These are phyloP conservation scores for Entomortierella chlamydospora DNA, from an alignment of 192 early-diverging fungal genomes.

Conservation along the genomic window DNA sequence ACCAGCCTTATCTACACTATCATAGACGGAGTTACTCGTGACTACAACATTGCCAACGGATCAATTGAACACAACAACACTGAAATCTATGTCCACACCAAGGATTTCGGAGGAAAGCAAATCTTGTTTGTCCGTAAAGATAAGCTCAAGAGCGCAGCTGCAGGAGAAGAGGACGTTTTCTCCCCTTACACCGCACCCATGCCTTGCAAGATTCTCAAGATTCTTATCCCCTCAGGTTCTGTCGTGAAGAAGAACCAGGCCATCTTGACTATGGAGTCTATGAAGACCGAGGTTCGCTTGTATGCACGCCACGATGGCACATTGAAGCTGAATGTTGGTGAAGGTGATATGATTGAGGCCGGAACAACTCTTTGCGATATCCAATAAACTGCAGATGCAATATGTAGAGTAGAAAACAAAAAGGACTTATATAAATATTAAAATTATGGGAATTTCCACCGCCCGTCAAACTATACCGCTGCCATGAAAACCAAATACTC, in stretches of 20 bases:
- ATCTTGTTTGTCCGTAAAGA: conserved; percentile 58
- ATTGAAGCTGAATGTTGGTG: conserved; percentile 63
- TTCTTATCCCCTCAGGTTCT: conserved; percentile 63
- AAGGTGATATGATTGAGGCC: conserved; percentile 71
- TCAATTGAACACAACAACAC: conserved; percentile 35
- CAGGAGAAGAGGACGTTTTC: conserved; percentile 58
- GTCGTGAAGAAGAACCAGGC: conserved; percentile 66
- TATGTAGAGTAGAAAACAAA: background rate
- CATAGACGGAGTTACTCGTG: conserved; percentile 60
- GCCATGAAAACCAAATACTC: too few relatives aligned
- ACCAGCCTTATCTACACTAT: too few relatives aligned
- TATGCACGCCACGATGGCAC: conserved; percentile 67
- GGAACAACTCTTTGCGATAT: conserved; percentile 64
- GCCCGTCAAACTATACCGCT: too few relatives aligned
- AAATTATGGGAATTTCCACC: too few relatives aligned
- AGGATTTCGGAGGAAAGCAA: conserved; percentile 58
- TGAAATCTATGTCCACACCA: conserved; percentile 64
- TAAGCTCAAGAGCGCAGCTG: conserved; percentile 54
- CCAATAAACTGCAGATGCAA: conserved; percentile 23
- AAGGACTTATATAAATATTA: too few relatives aligned
- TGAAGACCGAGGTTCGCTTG: conserved; percentile 74
- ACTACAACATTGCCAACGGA: conserved; percentile 63
- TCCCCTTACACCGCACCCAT: conserved; percentile 72
- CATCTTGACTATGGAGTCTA: conserved; percentile 72
- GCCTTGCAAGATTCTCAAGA: conserved; percentile 71